These are phyloP conservation scores for Colletotrichum orchidophilum DNA, from an alignment of 2,329 filamentous ascomycete species.

Conservation along the genomic window DNA sequence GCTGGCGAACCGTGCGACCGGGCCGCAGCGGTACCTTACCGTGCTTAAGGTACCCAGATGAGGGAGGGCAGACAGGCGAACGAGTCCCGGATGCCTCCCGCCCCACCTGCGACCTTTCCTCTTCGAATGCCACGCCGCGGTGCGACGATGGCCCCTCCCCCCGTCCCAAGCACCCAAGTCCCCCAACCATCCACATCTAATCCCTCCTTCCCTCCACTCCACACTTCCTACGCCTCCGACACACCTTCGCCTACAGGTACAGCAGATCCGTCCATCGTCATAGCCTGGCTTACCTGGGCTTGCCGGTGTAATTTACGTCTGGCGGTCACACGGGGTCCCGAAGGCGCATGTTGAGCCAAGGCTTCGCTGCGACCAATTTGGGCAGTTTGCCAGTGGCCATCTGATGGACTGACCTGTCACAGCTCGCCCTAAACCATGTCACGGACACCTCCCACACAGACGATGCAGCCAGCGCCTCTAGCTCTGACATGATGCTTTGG, in stretches of 20 bases:
- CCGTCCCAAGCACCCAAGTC: no score
- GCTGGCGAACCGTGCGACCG: neutral
- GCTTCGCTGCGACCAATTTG: neutral
- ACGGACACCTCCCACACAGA: slow-evolving; percentile 19
- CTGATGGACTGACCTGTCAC: slow-evolving; percentile 24
- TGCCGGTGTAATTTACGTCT: neutral
- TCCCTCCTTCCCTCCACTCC: slow-evolving; percentile 13
- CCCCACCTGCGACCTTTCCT: neutral
- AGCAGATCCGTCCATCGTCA: slow-evolving; percentile 24
- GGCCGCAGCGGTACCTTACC: neutral
- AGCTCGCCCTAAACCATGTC: slow-evolving; percentile 31
- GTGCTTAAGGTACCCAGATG: neutral
- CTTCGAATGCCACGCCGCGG: neutral
- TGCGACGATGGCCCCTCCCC: no score
- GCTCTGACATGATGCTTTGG: slow-evolving; percentile 29
- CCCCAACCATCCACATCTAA: neutral
- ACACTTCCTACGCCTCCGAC: slow-evolving; percentile 18
- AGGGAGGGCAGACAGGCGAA: neutral
- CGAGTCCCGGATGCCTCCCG: slow-evolving; percentile 21
- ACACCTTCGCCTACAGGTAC: slow-evolving; percentile 30
- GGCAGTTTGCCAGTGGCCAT: slow-evolving; percentile 2
- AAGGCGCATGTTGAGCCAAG: slow-evolving; percentile 16
- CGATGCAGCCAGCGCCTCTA: slow-evolving; percentile 14
- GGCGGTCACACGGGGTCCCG: slow-evolving; percentile 19
- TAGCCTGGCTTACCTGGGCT: neutral